Percentiles rank a stretch among this genome's conserved stretches.
These are phyloP conservation scores for Rhazya stricta DNA, from an alignment of 257 asterid genomes.

Conservation along the genomic window DNA sequence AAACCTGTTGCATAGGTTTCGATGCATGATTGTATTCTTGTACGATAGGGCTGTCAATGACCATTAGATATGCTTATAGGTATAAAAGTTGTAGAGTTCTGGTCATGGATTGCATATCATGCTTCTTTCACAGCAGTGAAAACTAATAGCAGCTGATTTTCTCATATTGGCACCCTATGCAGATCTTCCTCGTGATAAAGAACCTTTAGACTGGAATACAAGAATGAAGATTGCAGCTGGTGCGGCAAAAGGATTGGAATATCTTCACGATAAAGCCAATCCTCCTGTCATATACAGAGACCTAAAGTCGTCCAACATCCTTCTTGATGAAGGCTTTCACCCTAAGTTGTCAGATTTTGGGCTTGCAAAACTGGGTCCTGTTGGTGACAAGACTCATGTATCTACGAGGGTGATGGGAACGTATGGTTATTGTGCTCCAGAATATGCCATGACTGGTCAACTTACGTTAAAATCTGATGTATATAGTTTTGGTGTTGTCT, in stretches of 20 bases:
- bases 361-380: slow-evolving; percentile 87
- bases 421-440: slow-evolving; percentile 94
- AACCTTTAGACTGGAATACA: slow-evolving; percentile 86
- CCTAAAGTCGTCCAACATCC: slow-evolving; percentile 81
- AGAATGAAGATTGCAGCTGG: slow-evolving; percentile 96
- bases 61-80: background rate
- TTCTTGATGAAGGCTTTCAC: slow-evolving; percentile 66
- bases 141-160: background rate
- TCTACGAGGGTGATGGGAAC: slow-evolving; percentile 97
- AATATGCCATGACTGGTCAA: slow-evolving; percentile 94
- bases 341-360: slow-evolving; percentile 92
- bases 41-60: background rate
- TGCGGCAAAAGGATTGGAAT: slow-evolving; percentile 84
- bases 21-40: background rate
- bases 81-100: background rate
- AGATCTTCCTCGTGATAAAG: slow-evolving; percentile 61
- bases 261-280: slow-evolving; percentile 82
- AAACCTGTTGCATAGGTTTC: background rate
- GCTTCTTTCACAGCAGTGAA: background rate
- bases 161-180: slow-evolving; percentile 12
- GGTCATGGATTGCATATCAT: background rate
- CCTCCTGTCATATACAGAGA: slow-evolving; percentile 91
- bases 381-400: slow-evolving; percentile 89
- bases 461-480: slow-evolving; percentile 84
- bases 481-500: slow-evolving; percentile 85